Conservation (phyloP, 805 yeast genomes). For the Teunomyces pallodes region DNA sequence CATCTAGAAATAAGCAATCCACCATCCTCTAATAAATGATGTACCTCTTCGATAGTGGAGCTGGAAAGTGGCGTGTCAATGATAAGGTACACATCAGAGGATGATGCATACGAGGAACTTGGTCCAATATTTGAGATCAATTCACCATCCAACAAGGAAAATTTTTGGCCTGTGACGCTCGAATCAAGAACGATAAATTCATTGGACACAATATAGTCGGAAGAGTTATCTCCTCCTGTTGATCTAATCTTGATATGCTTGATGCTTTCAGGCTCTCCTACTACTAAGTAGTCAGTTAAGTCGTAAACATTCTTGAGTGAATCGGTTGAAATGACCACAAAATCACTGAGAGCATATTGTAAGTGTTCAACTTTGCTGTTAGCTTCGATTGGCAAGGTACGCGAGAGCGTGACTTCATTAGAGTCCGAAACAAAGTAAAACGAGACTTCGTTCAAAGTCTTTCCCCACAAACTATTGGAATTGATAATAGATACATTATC, state of each 20-base stretch:
- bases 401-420: not conserved
- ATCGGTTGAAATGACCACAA: conserved; percentile 6
- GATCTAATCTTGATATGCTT: conserved; percentile 10
- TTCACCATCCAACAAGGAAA: conserved; percentile 10
- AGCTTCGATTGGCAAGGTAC: not conserved
- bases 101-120: not conserved
- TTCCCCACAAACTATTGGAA: conserved; percentile 4
- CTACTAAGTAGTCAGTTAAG: conserved; percentile 20
- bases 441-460: not conserved
- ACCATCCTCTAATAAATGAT: conserved; percentile 30
- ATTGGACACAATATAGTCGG: not conserved
- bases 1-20: not conserved
- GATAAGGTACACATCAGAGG: conserved; percentile 15
- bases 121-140: not conserved
- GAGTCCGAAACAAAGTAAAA: conserved; percentile 6
- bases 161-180: conserved; percentile 5
- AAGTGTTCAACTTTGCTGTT: not conserved
- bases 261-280: conserved; percentile 15
- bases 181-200: conserved; percentile 9
- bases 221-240: not conserved
- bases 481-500: conserved; percentile 6
- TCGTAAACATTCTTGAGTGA: conserved; percentile 12
- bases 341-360: conserved; percentile 9
- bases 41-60: conserved; percentile 25
- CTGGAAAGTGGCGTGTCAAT: conserved; percentile 32